Evolutionary conservation across 139 green algal genomes (phyloP), one percentile per base, ranked within the genome.

Genomic region (Closterium sp.): DNA sequence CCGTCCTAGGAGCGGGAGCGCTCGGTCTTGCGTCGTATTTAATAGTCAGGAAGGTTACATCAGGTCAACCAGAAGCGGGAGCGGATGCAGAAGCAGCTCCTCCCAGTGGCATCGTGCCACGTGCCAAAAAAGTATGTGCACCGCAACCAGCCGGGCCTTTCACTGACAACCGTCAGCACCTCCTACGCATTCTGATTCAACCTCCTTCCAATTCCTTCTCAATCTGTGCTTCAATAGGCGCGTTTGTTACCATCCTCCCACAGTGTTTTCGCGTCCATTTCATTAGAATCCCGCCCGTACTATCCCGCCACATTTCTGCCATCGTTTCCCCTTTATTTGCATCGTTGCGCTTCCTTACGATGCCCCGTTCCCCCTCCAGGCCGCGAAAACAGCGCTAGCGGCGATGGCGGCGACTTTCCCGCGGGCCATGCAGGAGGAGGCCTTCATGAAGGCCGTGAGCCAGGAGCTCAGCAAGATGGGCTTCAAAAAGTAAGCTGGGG

Each of bases 361-460:
- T 76, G 12, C 55, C 55, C 55, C 55, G 55, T 76, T 76, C 55
- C 16, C 4, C 12, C 55, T 76, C 55, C 55, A 76, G 55, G 55
- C 55, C 55, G 55, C 55, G 25, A 76, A 10, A 76, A 76, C 55
- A 28, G 55, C 55, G 55, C 55, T 76, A 76, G 55, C 55, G 55
- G 55, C 55, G 55, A 76, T 76, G 55, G 55, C 55, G 16, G 55
- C 55, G 55, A 76, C 55, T 76, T 76, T 76, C 55, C 55, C 55
- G 55, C 55, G 55, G 55, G 55, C 55, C 55, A 76, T 76, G 55
- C 55, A 76, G 55, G 55, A 76, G 55, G 55, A 76, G 55, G 55
- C 55, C 4, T 86, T 86, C 83, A 33, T 86, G 83, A 86, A 86
- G 83, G 83, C 83, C 83, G 83, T 86, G 30, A 33, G 30, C n/a